Percentiles rank a stretch among this genome's conserved stretches.
Conservation (phyloP, 371 early-diverging fungal species). For the Circinella umbellata region DNA sequence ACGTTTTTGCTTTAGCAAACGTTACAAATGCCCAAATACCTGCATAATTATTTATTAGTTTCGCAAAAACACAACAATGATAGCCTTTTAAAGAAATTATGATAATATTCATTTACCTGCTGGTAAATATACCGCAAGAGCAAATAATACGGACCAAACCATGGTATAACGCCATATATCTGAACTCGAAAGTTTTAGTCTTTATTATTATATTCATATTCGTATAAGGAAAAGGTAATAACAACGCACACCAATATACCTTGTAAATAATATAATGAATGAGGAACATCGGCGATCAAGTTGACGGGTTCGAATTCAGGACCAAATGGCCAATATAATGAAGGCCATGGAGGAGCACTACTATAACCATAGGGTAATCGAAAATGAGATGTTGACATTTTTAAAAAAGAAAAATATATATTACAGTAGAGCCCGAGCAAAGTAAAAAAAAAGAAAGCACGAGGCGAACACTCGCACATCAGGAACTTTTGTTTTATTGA, state of each 20-base stretch:
- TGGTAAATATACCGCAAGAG: constrained; percentile 44
- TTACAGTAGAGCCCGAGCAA: background rate
- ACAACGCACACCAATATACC: constrained; percentile 24
- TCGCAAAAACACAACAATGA: no score
- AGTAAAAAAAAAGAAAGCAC: background rate
- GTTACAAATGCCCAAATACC: constrained; percentile 47
- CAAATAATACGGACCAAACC: constrained; percentile 53
- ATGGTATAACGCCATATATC: constrained; percentile 57
- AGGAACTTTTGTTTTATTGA: background rate
- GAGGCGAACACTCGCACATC: background rate
- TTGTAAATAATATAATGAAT: constrained; percentile 48
- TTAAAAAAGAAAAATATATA: background rate
- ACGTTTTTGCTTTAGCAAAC: constrained; percentile 54
- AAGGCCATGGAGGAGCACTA: constrained; percentile 62
- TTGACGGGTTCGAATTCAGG: constrained; percentile 44
- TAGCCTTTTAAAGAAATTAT: no score
- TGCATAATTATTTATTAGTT: background rate
- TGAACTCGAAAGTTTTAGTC: constrained; percentile 2
- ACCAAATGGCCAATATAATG: constrained; percentile 68
- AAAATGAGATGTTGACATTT: constrained; percentile 46
- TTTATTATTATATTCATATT: background rate
- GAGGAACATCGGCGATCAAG: constrained; percentile 48
- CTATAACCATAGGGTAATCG: constrained; percentile 59
- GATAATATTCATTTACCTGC: constrained; percentile 34
- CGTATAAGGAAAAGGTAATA: background rate